Evolutionary conservation across 2,329 filamentous ascomycete genomes (phyloP).

Genomic region (Neonectria coccinea): DNA sequence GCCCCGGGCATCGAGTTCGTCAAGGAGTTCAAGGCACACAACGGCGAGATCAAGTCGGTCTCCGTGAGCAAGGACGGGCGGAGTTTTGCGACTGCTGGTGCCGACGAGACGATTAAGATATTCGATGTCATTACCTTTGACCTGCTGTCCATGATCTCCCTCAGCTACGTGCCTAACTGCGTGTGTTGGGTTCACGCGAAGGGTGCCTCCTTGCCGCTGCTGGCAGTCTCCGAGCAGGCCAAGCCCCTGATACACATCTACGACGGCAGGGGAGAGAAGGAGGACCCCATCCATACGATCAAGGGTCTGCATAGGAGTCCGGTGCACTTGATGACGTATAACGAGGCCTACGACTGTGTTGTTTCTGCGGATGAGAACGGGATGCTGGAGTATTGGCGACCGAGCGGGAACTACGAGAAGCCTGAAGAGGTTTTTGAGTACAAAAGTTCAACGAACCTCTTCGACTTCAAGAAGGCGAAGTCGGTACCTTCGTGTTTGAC

Average conservation of each 20-base stretch:
- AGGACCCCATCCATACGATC: slow-evolving; percentile 80
- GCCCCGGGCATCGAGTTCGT: slow-evolving; percentile 94
- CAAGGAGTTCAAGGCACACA: slow-evolving; percentile 95
- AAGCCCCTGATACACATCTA: slow-evolving; percentile 83
- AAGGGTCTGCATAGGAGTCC: slow-evolving; percentile 83
- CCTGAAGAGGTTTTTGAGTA: slow-evolving; percentile 91
- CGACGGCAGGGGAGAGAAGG: slow-evolving; percentile 87
- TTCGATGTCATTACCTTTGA: slow-evolving; percentile 89
- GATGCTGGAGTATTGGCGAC: slow-evolving; percentile 97
- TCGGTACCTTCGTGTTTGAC: slow-evolving; percentile 84
- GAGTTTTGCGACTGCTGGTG: slow-evolving; percentile 90
- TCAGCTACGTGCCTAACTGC: slow-evolving; percentile 80
- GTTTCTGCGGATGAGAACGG: slow-evolving; percentile 89
- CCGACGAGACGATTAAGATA: slow-evolving; percentile 83
- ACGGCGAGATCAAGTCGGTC: slow-evolving; percentile 84
- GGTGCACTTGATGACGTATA: slow-evolving; percentile 89
- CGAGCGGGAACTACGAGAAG: slow-evolving; percentile 85
- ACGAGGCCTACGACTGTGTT: slow-evolving; percentile 88
- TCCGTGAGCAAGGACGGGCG: slow-evolving; percentile 90
- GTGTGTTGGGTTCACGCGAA: slow-evolving; percentile 93
- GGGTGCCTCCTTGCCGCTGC: slow-evolving; percentile 86
- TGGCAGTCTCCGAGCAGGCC: slow-evolving; percentile 83
- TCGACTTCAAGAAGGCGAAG: slow-evolving; percentile 97
- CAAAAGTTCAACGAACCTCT: slow-evolving; percentile 93
- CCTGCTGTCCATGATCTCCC: slow-evolving; percentile 82